Base-by-base conservation (phyloP, 768 basidiomycete species). In the Naganishia antarctica region DNA sequence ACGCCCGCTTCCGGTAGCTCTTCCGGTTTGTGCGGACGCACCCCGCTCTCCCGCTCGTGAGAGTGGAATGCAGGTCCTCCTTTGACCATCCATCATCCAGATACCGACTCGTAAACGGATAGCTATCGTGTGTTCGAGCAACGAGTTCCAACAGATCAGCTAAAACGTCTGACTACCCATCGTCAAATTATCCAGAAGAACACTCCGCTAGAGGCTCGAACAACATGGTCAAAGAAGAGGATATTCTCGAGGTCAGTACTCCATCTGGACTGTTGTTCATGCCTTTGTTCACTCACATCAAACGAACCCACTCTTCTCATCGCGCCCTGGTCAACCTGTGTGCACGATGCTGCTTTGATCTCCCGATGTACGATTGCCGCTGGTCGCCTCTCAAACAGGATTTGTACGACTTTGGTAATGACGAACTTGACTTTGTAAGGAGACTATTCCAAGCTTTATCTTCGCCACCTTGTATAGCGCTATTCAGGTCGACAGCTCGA, bases 351-450 rank as follows among this genome's bases (percentile, higher is more conserved):
- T 9, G 31, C n/a, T 25, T n/a, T 25, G 15, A 7, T 25, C 23
- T 29, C 25, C 13, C n/a, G 31, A 9, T 50, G 50, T 34, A 51
- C 21, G 12, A 51, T 34, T n/a, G 13, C 50, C 18, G 11, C n/a
- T 31, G 32, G 29, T 34, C 50, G 29, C n/a, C 53, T 5, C 23
- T 11, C 40, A 28, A 16, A 8, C 46, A 63, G 62, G 62, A 63
- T 40, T 63, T 63, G 62, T 63, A 63, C 62, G 62, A 63, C 50
- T 63, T 63, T 63, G 62, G 62, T 51, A 51, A 63, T 47, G 62
- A 51, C 48, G 62, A 63, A 45, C 23, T 45, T 44, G 57, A 45
- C 62, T 43, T 34, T 47, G 62, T 57, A 57, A 57, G 53, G 53
- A 57, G 53, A 37, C 53, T 57, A 5, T 57, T 29, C 53, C 53